Base-by-base conservation (phyloP, 306 rosid genomes). In the Ceratonia siliqua region DNA sequence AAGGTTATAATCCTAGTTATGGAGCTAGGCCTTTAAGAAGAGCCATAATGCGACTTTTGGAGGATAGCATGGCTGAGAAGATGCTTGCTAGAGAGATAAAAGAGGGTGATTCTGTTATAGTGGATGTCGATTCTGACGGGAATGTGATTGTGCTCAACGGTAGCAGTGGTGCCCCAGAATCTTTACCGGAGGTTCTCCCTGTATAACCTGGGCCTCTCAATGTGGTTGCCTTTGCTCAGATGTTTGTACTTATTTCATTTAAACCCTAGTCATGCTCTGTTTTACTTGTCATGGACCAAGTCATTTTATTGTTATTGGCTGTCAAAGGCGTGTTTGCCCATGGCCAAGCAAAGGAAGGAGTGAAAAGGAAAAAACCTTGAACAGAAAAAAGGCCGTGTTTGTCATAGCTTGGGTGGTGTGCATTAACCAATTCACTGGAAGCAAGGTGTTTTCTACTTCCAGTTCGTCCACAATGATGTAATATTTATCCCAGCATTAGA, bases 11-110 rank as follows among this genome's bases (percentile, higher is more conserved):
- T 84, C 98, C 98, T 15, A 93, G 97, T 82, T 93, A 93, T 54
- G 98, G 98, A 14, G 98, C 98, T n/a, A 87, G 98, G 85, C 98
- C 98, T 53, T 76, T 93, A 38, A 86, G 98, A 85, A 89, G 98
- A 82, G 98, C 98, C 50, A 93, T 93, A 54, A 93, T 93, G 98
- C 84, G 97, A 70, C 97, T 93, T 41, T 82, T 93, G 90, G 98
- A 93, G 85, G 97, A 93, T 81, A 89, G 97, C 85, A 93, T 93
- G 98, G 98, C 97, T 2, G 98, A 93, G 86, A 93, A 93, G 97
- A 91, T 93, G 97, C 97, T 93, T 52, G 86, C 97, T 1, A 82
- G 98, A 71, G 98, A 91, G 84, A 93, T 93, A 74, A 91, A 91
- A 57, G 98, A 89, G 84, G 98, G 98, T 0, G 98, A 93, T 75